Percentiles rank a stretch among this genome's conserved stretches.
Evolutionary conservation across 345 rosid species (phyloP).

Genomic region (Melaleuca alternifolia): DNA sequence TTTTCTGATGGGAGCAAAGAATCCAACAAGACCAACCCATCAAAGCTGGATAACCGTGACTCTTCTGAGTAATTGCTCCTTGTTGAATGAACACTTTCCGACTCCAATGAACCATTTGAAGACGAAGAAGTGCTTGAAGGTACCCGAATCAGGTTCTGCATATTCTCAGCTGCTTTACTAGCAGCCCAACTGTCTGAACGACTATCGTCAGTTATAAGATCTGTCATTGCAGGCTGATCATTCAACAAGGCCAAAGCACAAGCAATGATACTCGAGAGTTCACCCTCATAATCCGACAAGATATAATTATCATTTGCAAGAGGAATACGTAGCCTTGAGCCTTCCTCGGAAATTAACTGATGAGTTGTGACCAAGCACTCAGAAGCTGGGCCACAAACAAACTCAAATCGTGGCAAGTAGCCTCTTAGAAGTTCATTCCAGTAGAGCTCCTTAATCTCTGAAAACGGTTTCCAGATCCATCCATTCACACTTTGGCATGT

Average conservation of each 20-base stretch:
- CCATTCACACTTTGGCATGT: constrained; percentile 34
- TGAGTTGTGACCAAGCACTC: constrained; percentile 32
- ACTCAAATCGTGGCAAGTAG: constrained; percentile 41
- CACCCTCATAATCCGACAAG: constrained; percentile 81
- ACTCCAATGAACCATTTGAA: constrained; percentile 43
- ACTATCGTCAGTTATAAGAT: constrained; percentile 14
- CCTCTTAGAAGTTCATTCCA: constrained; percentile 52
- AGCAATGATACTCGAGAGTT: constrained; percentile 86
- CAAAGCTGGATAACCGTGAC: constrained; percentile 59
- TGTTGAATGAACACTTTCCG: constrained; percentile 28
- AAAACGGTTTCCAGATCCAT: constrained; percentile 85
- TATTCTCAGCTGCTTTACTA: constrained; percentile 16
- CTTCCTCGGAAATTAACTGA: constrained; percentile 65
- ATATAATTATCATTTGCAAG: constrained; percentile 37
- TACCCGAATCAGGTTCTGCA: constrained; percentile 12
- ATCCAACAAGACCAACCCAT: constrained; percentile 61
- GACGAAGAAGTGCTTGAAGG: constrained; percentile 43
- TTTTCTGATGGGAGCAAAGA: constrained; percentile 40
- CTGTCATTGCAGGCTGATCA: constrained; percentile 18
- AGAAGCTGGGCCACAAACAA: constrained; percentile 21
- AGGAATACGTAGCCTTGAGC: constrained; percentile 63
- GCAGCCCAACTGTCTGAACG: constrained; percentile 16
- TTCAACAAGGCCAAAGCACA: constrained; percentile 63
- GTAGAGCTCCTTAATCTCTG: constrained; percentile 48
- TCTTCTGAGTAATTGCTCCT: constrained; percentile 36